Evolutionary conservation across 805 yeast genomes (phyloP).

Genomic region (Ogataea ramenticola): DNA sequence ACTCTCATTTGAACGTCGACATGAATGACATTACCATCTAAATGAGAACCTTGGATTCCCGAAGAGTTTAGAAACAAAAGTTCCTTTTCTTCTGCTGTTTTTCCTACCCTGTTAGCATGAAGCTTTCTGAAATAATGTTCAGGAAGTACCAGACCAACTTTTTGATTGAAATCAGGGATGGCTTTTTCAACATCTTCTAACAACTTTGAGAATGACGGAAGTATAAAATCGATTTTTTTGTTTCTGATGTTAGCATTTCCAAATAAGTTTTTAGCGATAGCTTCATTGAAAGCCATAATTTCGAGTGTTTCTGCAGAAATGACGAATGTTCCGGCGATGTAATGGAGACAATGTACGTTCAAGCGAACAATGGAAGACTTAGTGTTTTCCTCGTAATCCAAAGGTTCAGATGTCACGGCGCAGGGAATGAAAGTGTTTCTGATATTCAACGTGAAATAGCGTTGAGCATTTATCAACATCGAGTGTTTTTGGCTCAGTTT

Average conservation of each 20-base stretch:
- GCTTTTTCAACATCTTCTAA: conserved; percentile 34
- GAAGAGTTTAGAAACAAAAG: conserved; percentile 48
- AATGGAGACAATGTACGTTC: conserved; percentile 71
- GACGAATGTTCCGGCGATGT: conserved; percentile 80
- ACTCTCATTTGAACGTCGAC: conserved; percentile 81
- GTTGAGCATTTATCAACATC: conserved; percentile 40
- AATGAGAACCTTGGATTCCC: conserved; percentile 63
- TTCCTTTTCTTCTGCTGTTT: conserved; percentile 35
- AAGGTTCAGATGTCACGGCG: conserved; percentile 58
- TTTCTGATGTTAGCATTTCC: conserved; percentile 52
- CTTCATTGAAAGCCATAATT: conserved; percentile 69
- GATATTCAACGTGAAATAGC: conserved; percentile 54
- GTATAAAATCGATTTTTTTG: conserved; percentile 44
- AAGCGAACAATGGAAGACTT: conserved; percentile 36
- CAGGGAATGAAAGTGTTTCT: conserved; percentile 54
- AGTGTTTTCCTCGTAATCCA: conserved; percentile 35
- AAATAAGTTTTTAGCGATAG: conserved; percentile 70
- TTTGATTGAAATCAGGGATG: conserved; percentile 29
- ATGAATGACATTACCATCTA: conserved; percentile 57
- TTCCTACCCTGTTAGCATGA: conserved; percentile 32
- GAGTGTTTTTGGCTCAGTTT: conserved; percentile 29
- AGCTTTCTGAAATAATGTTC: conserved; percentile 84
- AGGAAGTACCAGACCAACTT: conserved; percentile 75
- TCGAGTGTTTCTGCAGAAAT: conserved; percentile 43
- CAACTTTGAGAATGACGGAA: conserved; percentile 55